Conservation (phyloP, 2,329 filamentous ascomycete genomes). For the Penicillium oxalicum region DNA sequence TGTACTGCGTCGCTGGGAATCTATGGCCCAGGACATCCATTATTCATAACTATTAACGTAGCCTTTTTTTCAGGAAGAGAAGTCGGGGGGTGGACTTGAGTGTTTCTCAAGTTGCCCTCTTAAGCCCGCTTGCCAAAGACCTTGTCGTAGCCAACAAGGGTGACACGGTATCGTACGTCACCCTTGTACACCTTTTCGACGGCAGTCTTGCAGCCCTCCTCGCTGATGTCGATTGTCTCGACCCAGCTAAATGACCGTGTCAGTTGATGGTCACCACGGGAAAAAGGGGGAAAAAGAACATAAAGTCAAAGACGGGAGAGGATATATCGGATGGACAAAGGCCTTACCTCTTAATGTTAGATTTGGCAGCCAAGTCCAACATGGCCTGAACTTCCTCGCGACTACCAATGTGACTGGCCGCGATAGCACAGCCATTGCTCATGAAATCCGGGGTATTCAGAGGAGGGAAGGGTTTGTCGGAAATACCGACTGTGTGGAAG, state of each 20-base stretch:
- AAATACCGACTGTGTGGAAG: slow-evolving; percentile 3
- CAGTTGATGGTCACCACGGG: too few relatives aligned
- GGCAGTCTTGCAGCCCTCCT: background rate
- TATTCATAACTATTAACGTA: too few relatives aligned
- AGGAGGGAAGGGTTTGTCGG: background rate
- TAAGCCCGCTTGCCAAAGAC: background rate
- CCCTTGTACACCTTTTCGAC: slow-evolving; percentile 1
- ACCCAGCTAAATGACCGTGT: background rate
- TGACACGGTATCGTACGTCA: background rate
- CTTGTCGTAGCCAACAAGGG: slow-evolving; percentile 1
- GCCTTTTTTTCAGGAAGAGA: too few relatives aligned
- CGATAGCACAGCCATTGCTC: background rate
- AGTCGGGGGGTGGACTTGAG: too few relatives aligned
- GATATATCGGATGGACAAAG: too few relatives aligned
- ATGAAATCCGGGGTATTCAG: background rate
- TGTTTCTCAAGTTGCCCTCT: too few relatives aligned
- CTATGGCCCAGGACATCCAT: too few relatives aligned
- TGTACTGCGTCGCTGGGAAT: too few relatives aligned
- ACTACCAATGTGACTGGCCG: slow-evolving; percentile 2
- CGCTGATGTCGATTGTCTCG: slow-evolving; percentile 1
- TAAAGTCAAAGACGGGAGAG: too few relatives aligned
- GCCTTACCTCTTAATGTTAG: background rate
- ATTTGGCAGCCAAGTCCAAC: background rate
- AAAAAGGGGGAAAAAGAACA: too few relatives aligned
- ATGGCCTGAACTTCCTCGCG: background rate